Evolutionary conservation across 176 grass and related monocot species (phyloP), one percentile per base, ranked within the genome.

Genomic region (Rhynchospora breviuscula): DNA sequence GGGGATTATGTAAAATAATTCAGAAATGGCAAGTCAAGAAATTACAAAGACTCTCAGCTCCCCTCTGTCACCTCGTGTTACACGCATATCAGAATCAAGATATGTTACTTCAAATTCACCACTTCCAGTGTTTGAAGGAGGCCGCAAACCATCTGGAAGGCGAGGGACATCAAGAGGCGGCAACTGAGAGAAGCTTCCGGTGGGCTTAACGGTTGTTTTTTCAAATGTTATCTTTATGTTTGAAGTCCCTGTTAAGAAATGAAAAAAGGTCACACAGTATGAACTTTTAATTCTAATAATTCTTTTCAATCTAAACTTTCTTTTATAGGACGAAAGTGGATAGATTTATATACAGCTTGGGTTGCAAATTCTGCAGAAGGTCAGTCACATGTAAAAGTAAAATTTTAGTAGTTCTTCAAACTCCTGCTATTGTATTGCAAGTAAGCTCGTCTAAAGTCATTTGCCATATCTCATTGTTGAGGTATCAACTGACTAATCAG

Each of bases 61-160:
- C 2, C 84, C 92, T 85, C 66, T 88, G 43, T 98, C 95, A 15
- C 95, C 95, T 51, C 95, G 87, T 0, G 95, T 98, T 75, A 98
- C 53, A 61, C 95, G 95, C 6, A 85, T 88, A 88, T 94, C 92
- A 10, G 11, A 82, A 83, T 97, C 95, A 49, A 97, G 84, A 79
- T 94, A 97, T 4, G 95, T 97, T 13, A 97, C 87, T 84, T 97
- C 87, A 58, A 97, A 97, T 85, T 97, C 95, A 33, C 95, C 92
- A 66, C 84, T 94, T 35, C 95, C 86, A 46, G 90, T 87, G 87
- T 87, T 93, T 82, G 92, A 88, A 80, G 90, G 84, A 63, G 92
- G 89, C 69, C 89, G 76, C 56, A 98, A 86, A 79, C 23, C 83
- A 80, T 94, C 92, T 3, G 95, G 95, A 83, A 98, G 71, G 4